phyloP scores from a whole-genome alignment of 179 eudicot species.

The Heliamphora ciliata region DNA sequence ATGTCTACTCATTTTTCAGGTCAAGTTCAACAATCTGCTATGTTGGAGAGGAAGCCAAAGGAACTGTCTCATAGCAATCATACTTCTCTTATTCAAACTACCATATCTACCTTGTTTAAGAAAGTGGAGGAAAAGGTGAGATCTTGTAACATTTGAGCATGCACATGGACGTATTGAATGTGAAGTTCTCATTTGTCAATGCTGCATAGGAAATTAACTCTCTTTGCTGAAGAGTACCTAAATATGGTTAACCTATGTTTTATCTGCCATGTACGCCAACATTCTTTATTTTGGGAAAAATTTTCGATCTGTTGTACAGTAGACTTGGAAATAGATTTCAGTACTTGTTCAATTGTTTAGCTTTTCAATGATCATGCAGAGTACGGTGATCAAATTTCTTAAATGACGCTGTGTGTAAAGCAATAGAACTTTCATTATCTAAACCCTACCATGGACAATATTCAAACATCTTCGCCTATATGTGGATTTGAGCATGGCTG shows the following conservation, averaged over 20 bases:
- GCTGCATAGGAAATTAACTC: not conserved
- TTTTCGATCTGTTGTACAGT: not conserved
- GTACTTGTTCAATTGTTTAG: not conserved
- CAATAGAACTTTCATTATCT: not conserved
- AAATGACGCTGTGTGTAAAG: not conserved
- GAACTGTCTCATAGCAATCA: constrained; percentile 25
- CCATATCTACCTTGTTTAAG: constrained; percentile 72
- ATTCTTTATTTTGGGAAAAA: not conserved
- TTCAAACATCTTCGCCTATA: not conserved
- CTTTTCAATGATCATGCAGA: not conserved
- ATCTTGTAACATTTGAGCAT: constrained; percentile 16
- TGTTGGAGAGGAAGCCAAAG: constrained; percentile 26
- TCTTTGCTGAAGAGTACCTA: constrained; percentile 6
- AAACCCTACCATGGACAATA: not conserved
- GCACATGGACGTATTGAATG: not conserved
- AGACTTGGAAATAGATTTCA: not conserved
- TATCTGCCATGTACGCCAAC: not conserved
- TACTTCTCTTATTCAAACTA: constrained; percentile 63
- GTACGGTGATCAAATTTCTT: not conserved
- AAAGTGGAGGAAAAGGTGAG: constrained; percentile 68
- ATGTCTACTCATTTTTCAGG: constrained; percentile 23
- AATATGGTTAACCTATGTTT: not conserved
- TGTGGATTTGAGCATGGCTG: not conserved
- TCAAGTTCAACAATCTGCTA: constrained; percentile 25
- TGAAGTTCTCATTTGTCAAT: constrained; percentile 4